Percentiles rank a stretch among this genome's conserved stretches.
Evolutionary conservation across 2,329 filamentous ascomycete genomes (phyloP).

Genomic region (Fonsecaea multimorphosa): DNA sequence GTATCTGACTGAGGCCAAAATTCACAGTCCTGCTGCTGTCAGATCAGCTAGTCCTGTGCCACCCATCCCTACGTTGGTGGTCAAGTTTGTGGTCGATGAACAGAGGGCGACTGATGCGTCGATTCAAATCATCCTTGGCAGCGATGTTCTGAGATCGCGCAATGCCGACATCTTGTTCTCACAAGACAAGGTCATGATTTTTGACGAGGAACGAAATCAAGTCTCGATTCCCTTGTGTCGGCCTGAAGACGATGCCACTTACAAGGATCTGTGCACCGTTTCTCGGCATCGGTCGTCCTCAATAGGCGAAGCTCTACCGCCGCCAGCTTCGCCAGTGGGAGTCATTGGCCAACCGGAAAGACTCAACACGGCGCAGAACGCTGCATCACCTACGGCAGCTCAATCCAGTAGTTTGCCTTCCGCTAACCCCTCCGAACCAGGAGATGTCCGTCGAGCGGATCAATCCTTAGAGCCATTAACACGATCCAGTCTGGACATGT

Average conservation of each 20-base stretch:
- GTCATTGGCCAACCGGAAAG: slow-evolving; percentile 45
- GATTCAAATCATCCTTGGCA: slow-evolving; percentile 88
- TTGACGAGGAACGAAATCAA: slow-evolving; percentile 84
- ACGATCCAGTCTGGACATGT: slow-evolving; percentile 32
- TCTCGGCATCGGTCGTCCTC: slow-evolving; percentile 38
- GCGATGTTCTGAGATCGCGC: slow-evolving; percentile 81
- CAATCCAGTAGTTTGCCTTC: slow-evolving; percentile 23
- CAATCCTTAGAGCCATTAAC: slow-evolving; percentile 25
- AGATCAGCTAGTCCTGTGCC: slow-evolving; percentile 74
- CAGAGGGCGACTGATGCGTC: slow-evolving; percentile 58
- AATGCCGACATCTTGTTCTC: slow-evolving; percentile 92
- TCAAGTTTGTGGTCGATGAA: slow-evolving; percentile 75
- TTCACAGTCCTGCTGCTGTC: slow-evolving; percentile 72
- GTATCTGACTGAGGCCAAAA: slow-evolving; percentile 88
- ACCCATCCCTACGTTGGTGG: slow-evolving; percentile 80
- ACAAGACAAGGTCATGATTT: slow-evolving; percentile 84
- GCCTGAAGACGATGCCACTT: slow-evolving; percentile 82
- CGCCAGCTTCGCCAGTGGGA: slow-evolving; percentile 40
- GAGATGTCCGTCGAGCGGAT: slow-evolving; percentile 26
- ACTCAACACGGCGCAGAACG: slow-evolving; percentile 35
- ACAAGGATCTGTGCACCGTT: slow-evolving; percentile 75
- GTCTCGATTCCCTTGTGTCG: slow-evolving; percentile 89
- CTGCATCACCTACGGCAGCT: slow-evolving; percentile 39
- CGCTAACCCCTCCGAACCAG: slow-evolving; percentile 20
- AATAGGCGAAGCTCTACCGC: slow-evolving; percentile 30